Evolutionary conservation across 768 basidiomycete species (phyloP), one percentile per base, ranked within the genome.

Genomic region (Clavulina sp.): DNA sequence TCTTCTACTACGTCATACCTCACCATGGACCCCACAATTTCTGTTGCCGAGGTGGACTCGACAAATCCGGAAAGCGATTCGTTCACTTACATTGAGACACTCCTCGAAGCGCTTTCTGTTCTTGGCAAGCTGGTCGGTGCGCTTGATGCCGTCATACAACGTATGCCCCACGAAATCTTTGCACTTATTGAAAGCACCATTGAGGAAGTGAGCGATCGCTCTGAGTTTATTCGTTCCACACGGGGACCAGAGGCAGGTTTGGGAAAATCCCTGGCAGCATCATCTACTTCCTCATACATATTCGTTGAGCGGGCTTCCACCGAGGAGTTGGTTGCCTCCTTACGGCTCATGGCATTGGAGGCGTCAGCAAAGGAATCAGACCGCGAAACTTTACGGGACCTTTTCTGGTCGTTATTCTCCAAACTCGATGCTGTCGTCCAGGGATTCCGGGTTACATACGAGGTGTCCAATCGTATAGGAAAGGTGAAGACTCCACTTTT

Each of bases 361-460:
- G 76, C 79, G 4, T 75, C 80, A 18, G 68, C 77, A 0, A 83
- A 80, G 56, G 73, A 77, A 30, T 69, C 72, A 18, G 85, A 95
- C 59, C 84, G 87, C 54, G 89, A 93, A 60, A 82, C 84, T 13
- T 64, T 99, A 50, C 74, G 70, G 54, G 95, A 97, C 63, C 71
- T 99, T 32, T 97, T 97, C 64, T 97, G 93, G 93, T 95, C 93
- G 2, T 62, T 93, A 16, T 99, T 88, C 63, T 95, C 89, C 16
- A 97, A 99, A 64, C 61, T 99, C 44, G 82, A 91, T 60, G 95
- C 95, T 29, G 84, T 97, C 19, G 73, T 83, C 13, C 92, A 99
- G 63, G 87, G 92, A 6, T 69, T 95, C 55, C 71, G 91, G 49
- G 81, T 95, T 3, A 75, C 91, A 2, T 89, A 81, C 56, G 95